phyloP scores from a whole-genome alignment of 2,329 filamentous ascomycete species.

The Neurospora sp. region DNA sequence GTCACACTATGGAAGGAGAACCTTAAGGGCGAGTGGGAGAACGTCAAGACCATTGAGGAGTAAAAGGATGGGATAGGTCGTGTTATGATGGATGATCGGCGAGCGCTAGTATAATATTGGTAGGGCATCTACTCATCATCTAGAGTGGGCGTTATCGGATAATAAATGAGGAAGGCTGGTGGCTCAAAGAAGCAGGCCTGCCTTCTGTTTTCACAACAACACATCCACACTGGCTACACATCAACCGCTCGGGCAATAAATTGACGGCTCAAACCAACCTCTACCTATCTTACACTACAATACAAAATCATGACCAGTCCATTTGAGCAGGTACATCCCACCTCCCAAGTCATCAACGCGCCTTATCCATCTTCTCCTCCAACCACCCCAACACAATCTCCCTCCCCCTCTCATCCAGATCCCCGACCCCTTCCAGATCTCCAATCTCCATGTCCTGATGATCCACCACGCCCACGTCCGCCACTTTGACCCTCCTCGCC shows the following conservation, averaged over 20 bases:
- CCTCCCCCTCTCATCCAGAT: not conserved
- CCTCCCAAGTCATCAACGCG: not conserved
- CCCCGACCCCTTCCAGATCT: not conserved
- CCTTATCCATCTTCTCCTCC: not conserved
- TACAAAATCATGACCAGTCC: not conserved
- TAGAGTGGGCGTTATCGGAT: not conserved
- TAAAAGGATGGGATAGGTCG: constrained; percentile 26
- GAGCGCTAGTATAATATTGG: not conserved
- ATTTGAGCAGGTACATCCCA: not conserved
- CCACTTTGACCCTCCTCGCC: constrained; percentile 11
- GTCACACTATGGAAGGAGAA: constrained; percentile 99
- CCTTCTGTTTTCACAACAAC: not conserved
- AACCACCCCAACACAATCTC: not conserved
- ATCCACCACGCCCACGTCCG: not conserved
- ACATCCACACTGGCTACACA: not conserved
- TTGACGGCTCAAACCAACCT: not conserved
- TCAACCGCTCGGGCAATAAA: not conserved
- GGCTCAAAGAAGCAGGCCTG: not conserved
- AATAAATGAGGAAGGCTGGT: not conserved
- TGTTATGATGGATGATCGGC: not conserved
- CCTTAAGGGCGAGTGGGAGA: constrained; percentile 91
- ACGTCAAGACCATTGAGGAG: constrained; percentile 92
- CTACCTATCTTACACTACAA: not conserved
- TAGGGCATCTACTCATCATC: not conserved
- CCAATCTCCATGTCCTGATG: not conserved